phyloP scores from a whole-genome alignment of 345 rosid genomes.

The Barbarea vulgaris region DNA sequence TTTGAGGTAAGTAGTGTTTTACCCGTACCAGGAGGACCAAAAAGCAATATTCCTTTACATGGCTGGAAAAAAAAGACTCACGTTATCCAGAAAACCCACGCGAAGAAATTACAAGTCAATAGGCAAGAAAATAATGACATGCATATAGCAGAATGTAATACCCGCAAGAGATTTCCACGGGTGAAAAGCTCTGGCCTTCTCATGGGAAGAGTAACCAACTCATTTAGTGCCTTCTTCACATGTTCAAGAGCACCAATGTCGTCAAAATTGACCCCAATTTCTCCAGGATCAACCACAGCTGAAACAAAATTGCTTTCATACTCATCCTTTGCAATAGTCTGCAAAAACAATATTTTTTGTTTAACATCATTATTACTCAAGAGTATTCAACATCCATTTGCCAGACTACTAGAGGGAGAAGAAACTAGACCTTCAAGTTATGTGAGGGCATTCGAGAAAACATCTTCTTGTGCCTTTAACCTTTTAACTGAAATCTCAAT shows the following conservation, averaged over 20 bases:
- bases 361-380: slow-evolving; percentile 27
- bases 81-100: background rate
- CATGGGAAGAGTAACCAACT: slow-evolving; percentile 99
- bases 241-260: slow-evolving; percentile 98
- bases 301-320: slow-evolving; percentile 88
- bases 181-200: slow-evolving; percentile 92
- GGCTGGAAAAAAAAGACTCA: slow-evolving; percentile 62
- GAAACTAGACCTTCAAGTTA: slow-evolving; percentile 68
- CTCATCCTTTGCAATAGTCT: slow-evolving; percentile 91
- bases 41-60: slow-evolving; percentile 95
- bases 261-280: slow-evolving; percentile 89
- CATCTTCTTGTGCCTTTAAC: slow-evolving; percentile 78
- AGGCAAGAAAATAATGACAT: slow-evolving; percentile 3
- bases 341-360: slow-evolving; percentile 33
- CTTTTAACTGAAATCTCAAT: slow-evolving; percentile 81
- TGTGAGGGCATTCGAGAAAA: slow-evolving; percentile 68
- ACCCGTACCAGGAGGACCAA: slow-evolving; percentile 99
- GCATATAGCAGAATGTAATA: slow-evolving; percentile 46
- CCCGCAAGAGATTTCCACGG: slow-evolving; percentile 89
- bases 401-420: slow-evolving; percentile 4
- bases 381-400: slow-evolving; percentile 11
- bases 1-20: slow-evolving; percentile 93
- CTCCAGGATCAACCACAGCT: slow-evolving; percentile 91
- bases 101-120: slow-evolving; percentile 13
- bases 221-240: slow-evolving; percentile 88